Evolutionary conservation across 2,329 filamentous ascomycete genomes (phyloP), one percentile per base, ranked within the genome.

Genomic region (Calonectria leucothoes): DNA sequence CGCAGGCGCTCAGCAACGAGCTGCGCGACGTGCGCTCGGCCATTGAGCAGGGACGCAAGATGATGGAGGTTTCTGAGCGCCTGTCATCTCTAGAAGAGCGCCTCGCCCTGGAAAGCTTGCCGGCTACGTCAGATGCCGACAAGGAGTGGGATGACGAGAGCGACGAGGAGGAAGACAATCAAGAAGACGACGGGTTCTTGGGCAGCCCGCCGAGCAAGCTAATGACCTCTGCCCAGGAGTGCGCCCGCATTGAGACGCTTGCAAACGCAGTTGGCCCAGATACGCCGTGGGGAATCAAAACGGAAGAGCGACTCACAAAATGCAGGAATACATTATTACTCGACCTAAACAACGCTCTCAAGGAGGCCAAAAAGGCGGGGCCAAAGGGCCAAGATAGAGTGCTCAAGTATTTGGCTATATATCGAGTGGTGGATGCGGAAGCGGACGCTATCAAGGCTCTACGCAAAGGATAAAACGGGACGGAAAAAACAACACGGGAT

Each of bases 21-120:
- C 90, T 96, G 81, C 89, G 88, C 74, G 85, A 81, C n/a, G 89
- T 96, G 6, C 88, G 91, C 71, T 84, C 85, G 15, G 88, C 92
- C 65, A 92, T 96, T 51, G 91, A 93, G 77, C 77, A 84, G 2
- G 92, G 90, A 0, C 84, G 91, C 74, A 87, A 87, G 77, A 88
- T 96, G 86, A 82, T 96, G 33, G 94, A 95, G 82, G 84, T 94
- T 23, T 91, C 93, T 68, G 91, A 92, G 74, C 82, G 92, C 69
- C 80, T 95, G 45, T 85, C 87, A 7, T 89, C 90, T 68, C 82
- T 96, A 55, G 94, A 96, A 82, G 89, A 88, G 49, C 86, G 87
- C 39, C 83, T 96, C 31, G 89, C 91, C 57, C 86, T 95, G 29
- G 88, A 83, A 25, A 85, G 84, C 66, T 29, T 81, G 39, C 82